Evolutionary conservation across 371 early-diverging fungal genomes (phyloP).

Genomic region (Apophysomyces ossiformis): DNA sequence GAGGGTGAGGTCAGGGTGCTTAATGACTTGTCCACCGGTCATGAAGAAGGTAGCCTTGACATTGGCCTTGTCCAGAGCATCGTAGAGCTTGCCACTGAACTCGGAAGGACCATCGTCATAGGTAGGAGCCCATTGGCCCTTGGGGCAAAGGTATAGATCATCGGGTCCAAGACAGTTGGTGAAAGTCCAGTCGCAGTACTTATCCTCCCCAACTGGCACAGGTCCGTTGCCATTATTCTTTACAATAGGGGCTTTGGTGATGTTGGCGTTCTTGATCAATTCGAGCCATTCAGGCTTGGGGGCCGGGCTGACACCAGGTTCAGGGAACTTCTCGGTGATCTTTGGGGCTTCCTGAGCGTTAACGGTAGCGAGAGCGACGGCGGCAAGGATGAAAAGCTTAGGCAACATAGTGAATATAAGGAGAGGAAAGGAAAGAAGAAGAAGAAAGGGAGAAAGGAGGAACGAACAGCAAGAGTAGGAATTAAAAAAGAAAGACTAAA

Average conservation of each 20-base stretch:
- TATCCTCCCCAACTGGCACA: constrained; percentile 21
- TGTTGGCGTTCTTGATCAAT: constrained; percentile 36
- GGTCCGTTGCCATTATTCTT: constrained; percentile 21
- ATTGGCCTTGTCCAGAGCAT: constrained; percentile 54
- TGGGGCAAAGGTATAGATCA: constrained; percentile 52
- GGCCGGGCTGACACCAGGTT: constrained; percentile 25
- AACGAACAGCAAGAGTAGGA: not conserved
- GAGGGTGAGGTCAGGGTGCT: constrained; percentile 55
- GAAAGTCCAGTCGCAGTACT: constrained; percentile 60
- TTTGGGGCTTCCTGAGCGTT: constrained; percentile 17
- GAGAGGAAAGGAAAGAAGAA: constrained; percentile 12
- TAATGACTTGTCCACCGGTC: constrained; percentile 59
- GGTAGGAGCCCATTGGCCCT: constrained; percentile 55
- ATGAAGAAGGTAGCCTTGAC: constrained; percentile 68
- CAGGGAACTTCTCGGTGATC: constrained; percentile 21
- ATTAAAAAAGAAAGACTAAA: not conserved
- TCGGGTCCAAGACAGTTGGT: constrained; percentile 46
- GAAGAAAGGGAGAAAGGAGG: constrained; percentile 1
- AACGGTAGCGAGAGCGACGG: constrained; percentile 17
- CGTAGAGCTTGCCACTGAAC: constrained; percentile 49
- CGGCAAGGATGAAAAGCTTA: constrained; percentile 18
- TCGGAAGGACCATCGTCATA: constrained; percentile 67
- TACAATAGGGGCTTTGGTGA: constrained; percentile 42
- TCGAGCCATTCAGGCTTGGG: constrained; percentile 52
- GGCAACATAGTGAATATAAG: constrained; percentile 11